Base-by-base conservation (phyloP, 139 green algal genomes). In the Pleodorina starrii region DNA sequence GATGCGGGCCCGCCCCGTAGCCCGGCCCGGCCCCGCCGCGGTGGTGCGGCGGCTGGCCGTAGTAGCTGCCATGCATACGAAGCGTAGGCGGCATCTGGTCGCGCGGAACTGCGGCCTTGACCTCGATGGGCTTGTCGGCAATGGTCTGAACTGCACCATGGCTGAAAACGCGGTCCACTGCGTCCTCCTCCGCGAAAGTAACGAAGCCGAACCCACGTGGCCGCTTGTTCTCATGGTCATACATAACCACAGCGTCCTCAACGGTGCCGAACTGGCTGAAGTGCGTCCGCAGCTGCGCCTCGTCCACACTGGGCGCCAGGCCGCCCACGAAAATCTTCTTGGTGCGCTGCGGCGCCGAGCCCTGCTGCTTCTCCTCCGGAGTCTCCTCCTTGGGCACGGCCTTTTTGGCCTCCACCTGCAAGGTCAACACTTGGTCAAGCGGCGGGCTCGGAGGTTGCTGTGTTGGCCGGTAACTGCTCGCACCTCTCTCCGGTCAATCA, bases 281-380 rank as follows among this genome's bases (percentile, higher is more conserved):
- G 91, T 99, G 97, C 32, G 93, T 83, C 3, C 94, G 93, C 84
- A 99, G 92, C 27, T 92, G 90, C 21, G 87, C 84, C 79, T 99
- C 97, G 76, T 98, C 97, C 25, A 99, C 96, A 29, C 86, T 94
- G 44, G 97, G 96, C 1, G 97, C 92, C 74, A 99, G 94, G 48
- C 97, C 97, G 19, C 97, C 97, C 25, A 99, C 97, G 90, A 99
- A 99, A 19, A 99, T 96, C 89, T 99, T 99, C 40, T 95, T 95
- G 40, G 96, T 98, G 42, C 90, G 88, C 79, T 94, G 89, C 14
- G 85, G 91, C 17, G 46, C 87, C 10, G 85, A 87, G 50, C 87
- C 84, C 82, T 91, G 75, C 63, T 94, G 89, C 87, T 95, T 94
- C 73, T 84, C 86, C n/a, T 90, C 82, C 1, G 94, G 89, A 35